phyloP scores from a whole-genome alignment of 1,139 yeast species.

The Kodamaea plutei region DNA sequence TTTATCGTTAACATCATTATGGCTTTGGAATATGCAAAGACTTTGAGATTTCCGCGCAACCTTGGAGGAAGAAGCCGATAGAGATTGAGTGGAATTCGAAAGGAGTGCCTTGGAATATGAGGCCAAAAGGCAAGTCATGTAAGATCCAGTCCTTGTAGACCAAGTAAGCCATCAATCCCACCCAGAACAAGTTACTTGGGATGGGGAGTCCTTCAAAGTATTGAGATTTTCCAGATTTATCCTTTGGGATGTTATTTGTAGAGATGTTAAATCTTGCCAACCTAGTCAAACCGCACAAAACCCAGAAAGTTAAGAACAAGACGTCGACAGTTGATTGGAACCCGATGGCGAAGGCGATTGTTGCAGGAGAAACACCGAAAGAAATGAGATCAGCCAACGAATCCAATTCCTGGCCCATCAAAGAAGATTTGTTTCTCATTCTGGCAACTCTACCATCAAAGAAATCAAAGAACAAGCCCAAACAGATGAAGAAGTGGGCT shows the following conservation, averaged over 20 bases:
- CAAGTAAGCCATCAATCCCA: constrained; percentile 63
- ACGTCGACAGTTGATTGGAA: constrained; percentile 81
- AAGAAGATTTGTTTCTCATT: constrained; percentile 82
- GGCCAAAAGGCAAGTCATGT: constrained; percentile 63
- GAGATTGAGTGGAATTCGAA: constrained; percentile 75
- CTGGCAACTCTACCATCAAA: constrained; percentile 97
- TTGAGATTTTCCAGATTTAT: constrained; percentile 72
- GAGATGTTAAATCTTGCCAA: constrained; percentile 94
- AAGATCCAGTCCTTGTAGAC: constrained; percentile 48
- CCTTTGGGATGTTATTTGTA: constrained; percentile 89
- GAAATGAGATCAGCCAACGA: constrained; percentile 92
- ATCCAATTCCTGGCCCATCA: constrained; percentile 97
- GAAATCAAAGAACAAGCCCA: constrained; percentile 92
- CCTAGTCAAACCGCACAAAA: constrained; percentile 88
- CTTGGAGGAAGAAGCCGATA: constrained; percentile 66
- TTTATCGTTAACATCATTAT: too few species aligned
- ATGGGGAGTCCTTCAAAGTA: constrained; percentile 94
- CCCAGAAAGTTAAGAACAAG: constrained; percentile 74
- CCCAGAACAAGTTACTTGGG: constrained; percentile 80
- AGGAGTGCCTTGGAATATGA: constrained; percentile 46
- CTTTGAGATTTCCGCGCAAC: constrained; percentile 90
- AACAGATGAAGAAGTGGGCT: constrained; percentile 81
- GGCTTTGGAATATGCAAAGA: constrained; percentile 89
- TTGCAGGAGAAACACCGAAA: constrained; percentile 91
- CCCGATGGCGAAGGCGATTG: constrained; percentile 89